These are phyloP conservation scores for Misopates orontium DNA, from an alignment of 257 asterid species.

Conservation along the genomic window DNA sequence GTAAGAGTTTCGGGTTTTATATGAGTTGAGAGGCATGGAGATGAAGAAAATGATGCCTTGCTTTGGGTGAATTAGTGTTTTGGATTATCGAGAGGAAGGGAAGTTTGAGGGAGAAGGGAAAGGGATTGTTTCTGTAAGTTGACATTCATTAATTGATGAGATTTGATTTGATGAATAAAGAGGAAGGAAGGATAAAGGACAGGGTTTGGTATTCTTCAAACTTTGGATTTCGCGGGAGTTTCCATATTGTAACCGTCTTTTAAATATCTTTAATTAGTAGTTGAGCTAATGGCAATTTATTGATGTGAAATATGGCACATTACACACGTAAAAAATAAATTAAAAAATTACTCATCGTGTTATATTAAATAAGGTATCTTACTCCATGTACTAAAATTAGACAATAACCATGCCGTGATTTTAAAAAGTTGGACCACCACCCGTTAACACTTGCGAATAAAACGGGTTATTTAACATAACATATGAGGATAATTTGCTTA, in stretches of 20 bases:
- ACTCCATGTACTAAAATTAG: too few species aligned
- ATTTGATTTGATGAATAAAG: background rate
- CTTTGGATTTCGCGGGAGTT: constrained; percentile 69
- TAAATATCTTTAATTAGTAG: background rate
- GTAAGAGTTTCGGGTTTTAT: constrained; percentile 29
- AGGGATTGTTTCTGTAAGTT: constrained; percentile 45
- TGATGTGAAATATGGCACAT: too few species aligned
- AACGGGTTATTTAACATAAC: too few species aligned
- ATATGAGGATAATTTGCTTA: too few species aligned
- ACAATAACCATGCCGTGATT: too few species aligned
- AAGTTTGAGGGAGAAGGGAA: constrained; percentile 56
- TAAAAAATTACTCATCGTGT: too few species aligned
- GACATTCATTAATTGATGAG: background rate
- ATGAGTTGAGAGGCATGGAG: constrained; percentile 15
- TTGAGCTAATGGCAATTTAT: too few species aligned
- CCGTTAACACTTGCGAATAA: too few species aligned
- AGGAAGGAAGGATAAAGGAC: background rate
- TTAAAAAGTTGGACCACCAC: too few species aligned
- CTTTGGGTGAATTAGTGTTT: constrained; percentile 40
- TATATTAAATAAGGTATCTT: too few species aligned
- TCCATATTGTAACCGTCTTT: constrained; percentile 28
- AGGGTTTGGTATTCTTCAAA: constrained; percentile 65
- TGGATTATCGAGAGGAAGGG: constrained; percentile 38
- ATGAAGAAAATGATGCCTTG: constrained; percentile 45
- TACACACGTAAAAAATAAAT: too few species aligned